Evolutionary conservation across 2,329 filamentous ascomycete species (phyloP), one percentile per base, ranked within the genome.

Genomic region (Paradendryphiella salina): DNA sequence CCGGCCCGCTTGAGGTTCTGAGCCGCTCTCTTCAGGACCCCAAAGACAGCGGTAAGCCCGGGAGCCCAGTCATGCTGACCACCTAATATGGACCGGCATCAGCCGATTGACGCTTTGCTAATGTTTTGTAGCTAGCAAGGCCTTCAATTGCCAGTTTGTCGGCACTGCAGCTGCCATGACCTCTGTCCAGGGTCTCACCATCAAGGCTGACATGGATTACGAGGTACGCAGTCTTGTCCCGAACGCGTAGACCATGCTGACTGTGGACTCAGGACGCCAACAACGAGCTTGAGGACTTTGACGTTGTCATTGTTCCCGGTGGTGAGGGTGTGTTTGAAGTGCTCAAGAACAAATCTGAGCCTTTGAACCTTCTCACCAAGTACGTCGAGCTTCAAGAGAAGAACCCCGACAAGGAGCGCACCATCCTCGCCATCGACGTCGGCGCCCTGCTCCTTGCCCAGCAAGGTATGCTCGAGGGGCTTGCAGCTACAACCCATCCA

Each of bases 401-500:
- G 65, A 88, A 92, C 64, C 87, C 89, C 10, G 80, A 80, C 66
- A 87, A 87, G 65, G 90, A 95, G 79, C 88, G 90, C 63, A 92
- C 89, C 41, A 79, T 94, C 66, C 77, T 94, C 62, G 89, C 88
- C 61, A 79, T 95, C 73, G 91, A 88, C 79, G 90, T 88, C 38
- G 90, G 89, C 57, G 82, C 87, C 35, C 83, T 93, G 68, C 83
- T 93, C 76, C 83, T 93, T 42, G 90, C 86, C 55, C 80, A 88
- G 67, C 82, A 86, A 66, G 89, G 89, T 61, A 84, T 94, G 69
- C 83, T 95, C 54, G 84, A 86, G 59, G 90, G 90, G 57, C 80
- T 94, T 20, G 85, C 86, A 23, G 89, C 88, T 63, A 95, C 90
- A 57, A 93, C 88, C 51, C 90, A 94, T 73, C 86, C 88, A 54